Evolutionary conservation across 208 protist genomes (phyloP).

Genomic region (Herpetomonas muscarum): DNA sequence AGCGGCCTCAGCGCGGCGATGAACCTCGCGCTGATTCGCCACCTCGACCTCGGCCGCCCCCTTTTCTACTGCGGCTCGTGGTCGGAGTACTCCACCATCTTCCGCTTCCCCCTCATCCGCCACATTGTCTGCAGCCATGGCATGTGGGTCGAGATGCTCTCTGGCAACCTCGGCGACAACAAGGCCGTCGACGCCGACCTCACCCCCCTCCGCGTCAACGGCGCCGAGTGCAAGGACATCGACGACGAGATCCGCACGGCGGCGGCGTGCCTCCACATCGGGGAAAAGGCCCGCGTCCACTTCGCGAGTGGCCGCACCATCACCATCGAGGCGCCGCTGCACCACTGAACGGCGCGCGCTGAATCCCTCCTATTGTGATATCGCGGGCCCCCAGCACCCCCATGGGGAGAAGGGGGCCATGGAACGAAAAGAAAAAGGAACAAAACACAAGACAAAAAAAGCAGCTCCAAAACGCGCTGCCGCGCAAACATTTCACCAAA

Average conservation of each 20-base stretch:
- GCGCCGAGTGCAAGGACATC: constrained; percentile 11
- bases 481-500: no score
- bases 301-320: constrained; percentile 38
- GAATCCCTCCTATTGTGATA: no score
- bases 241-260: constrained; percentile 32
- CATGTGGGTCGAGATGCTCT: constrained; percentile 47
- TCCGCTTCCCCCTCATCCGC: constrained; percentile 38
- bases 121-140: constrained; percentile 42
- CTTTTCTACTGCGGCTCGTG: constrained; percentile 79
- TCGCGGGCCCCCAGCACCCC: no score
- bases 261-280: constrained; percentile 45
- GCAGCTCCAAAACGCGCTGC: no score
- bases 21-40: constrained; percentile 55
- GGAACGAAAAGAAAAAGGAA: no score
- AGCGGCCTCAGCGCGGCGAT: constrained; percentile 78
- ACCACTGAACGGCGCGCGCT: neutral
- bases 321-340: constrained; percentile 27
- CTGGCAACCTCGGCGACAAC: constrained; percentile 29
- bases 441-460: no score
- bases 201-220: constrained; percentile 32
- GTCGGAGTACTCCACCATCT: constrained; percentile 67
- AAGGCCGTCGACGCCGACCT: constrained; percentile 16
- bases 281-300: constrained; percentile 49
- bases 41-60: constrained; percentile 64
- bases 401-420: no score